phyloP scores from a whole-genome alignment of 2,329 filamentous ascomycete species.

The Arachnomyces sp. region DNA sequence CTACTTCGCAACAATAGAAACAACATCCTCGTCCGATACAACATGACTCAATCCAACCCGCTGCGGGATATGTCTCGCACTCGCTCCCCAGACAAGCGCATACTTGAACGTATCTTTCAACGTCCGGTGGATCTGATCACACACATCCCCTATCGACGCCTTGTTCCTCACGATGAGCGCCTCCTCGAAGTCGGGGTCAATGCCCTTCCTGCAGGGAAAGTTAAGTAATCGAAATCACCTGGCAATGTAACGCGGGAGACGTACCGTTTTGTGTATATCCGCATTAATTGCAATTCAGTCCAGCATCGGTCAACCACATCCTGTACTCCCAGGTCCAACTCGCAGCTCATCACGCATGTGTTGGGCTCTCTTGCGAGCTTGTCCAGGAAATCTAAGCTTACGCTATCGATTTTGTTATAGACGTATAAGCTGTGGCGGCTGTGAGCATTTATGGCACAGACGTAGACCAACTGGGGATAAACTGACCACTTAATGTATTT shows the following conservation, averaged over 20 bases:
- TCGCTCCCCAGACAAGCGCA: conserved; percentile 94
- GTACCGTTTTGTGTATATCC: conserved; percentile 81
- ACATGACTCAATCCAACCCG: conserved; percentile 76
- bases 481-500: conserved; percentile 77
- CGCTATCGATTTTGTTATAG: conserved; percentile 98
- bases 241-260: conserved; percentile 5
- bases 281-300: conserved; percentile 81
- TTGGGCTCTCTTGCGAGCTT: conserved; percentile 83
- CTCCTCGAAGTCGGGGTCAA: conserved; percentile 81
- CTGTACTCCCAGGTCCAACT: conserved; percentile 83
- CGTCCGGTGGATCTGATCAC: conserved; percentile 85
- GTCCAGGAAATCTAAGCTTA: conserved; percentile 89
- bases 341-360: conserved; percentile 95
- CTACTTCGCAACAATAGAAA: conserved; percentile 51
- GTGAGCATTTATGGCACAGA: not conserved
- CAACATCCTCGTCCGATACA: conserved; percentile 63
- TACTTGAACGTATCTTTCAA: conserved; percentile 99
- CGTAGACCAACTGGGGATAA: not conserved
- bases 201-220: conserved; percentile 59
- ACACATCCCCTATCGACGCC: conserved; percentile 91
- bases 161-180: conserved; percentile 85
- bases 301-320: conserved; percentile 94
- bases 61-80: conserved; percentile 89
- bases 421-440: conserved; percentile 64
- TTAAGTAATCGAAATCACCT: conserved; percentile 8